Evolutionary conservation across 2,329 filamentous ascomycete genomes (phyloP), one percentile per base, ranked within the genome.

Genomic region (Stenocarpella maydis): DNA sequence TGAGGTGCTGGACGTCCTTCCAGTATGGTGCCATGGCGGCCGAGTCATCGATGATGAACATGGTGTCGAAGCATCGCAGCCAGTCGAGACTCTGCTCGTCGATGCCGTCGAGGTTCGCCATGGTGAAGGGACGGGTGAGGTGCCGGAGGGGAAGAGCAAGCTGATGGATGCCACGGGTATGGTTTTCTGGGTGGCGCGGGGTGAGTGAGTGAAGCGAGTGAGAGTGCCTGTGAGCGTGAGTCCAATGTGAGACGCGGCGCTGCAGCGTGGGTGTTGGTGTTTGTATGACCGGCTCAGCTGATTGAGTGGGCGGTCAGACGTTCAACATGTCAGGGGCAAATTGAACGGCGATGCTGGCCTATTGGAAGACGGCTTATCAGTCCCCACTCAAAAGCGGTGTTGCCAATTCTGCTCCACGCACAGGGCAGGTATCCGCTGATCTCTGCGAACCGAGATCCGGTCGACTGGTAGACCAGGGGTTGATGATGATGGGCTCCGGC

Each of bases 31-130:
- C 53, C 67, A 69, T 69, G 50, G 49, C 41, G 21, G 65, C 65
- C 28, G 65, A 67, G 52, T 67, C 65, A 37, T 67, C 65, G 43
- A 67, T 53, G 41, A 67, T 49, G 24, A 67, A 67, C 65, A 67
- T 67, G 31, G 65, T 67, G 28, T 67, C 65, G 34, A 67, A 67
- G 53, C 65, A 67, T 39, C 65, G 65, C 52, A 67, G 52, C 65
- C 65, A 67, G 43, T 67, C 65, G 65, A 67, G 65, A 12, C 52
- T 47, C 65, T 67, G 65, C 65, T 67, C 65, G 43, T 67, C 54
- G 53, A 67, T 67, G 28, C 65, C 65, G 5, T 67, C 65, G 19
- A 55, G 65, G 41, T 54, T 49, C 65, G 65, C 52, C 65, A 68
- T 69, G 41, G 8, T 71, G 50, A 43, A 63, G 4, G n/a, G 58